These are phyloP conservation scores for Trichoderma sp. DNA, from an alignment of 2,329 filamentous ascomycete species.

Conservation along the genomic window DNA sequence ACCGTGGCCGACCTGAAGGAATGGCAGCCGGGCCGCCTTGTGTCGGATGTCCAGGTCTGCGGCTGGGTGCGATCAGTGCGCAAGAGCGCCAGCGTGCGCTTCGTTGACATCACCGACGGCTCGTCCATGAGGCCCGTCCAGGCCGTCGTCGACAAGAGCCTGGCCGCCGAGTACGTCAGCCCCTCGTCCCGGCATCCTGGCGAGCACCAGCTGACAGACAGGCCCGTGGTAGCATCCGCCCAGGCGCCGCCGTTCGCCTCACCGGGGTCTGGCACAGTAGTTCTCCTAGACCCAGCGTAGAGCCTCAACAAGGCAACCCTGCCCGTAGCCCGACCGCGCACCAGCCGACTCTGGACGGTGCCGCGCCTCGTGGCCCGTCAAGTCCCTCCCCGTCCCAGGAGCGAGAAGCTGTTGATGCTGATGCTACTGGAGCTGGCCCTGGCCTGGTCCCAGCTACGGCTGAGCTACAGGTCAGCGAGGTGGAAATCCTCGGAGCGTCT, in stretches of 20 bases:
- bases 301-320: conserved; percentile 3
- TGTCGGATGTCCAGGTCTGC: conserved; percentile 62
- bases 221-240: conserved; percentile 64
- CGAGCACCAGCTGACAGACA: conserved; percentile 26
- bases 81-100: conserved; percentile 80
- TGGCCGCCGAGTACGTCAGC: conserved; percentile 69
- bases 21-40: conserved; percentile 47
- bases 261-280: conserved; percentile 68
- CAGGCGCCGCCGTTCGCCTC: conserved; percentile 77
- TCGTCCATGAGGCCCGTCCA: conserved; percentile 79
- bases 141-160: conserved; percentile 71
- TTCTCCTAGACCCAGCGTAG: conserved; percentile 14
- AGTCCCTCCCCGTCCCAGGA: not conserved
- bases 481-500: conserved; percentile 73
- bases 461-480: conserved; percentile 74
- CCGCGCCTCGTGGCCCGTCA: not conserved
- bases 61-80: conserved; percentile 84
- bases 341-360: not conserved
- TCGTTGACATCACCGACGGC: conserved; percentile 85
- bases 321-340: conserved; percentile 10
- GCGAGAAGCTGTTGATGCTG: not conserved
- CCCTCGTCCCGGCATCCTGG: conserved; percentile 10
- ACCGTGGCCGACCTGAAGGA: conserved; percentile 61
- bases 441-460: conserved; percentile 26
- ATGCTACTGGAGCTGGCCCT: not conserved